Conservation (phyloP, 1,284 basidiomycete species). For the Golubevia sp. region DNA sequence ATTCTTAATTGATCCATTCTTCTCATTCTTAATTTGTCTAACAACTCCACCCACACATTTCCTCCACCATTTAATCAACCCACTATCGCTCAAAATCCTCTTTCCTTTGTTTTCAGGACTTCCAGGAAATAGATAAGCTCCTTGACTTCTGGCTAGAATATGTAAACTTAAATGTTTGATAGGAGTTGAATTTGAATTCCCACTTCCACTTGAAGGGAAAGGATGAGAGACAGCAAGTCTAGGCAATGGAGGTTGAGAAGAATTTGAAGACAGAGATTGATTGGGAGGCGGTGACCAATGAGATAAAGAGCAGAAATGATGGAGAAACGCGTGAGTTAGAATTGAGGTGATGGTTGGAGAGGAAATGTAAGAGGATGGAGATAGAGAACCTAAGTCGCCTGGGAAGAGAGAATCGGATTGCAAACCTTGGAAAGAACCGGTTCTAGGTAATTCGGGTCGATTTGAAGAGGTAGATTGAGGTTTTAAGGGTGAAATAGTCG, state of each 20-base stretch:
- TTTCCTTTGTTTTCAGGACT: conserved; percentile 75
- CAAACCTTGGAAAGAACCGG: too few relatives aligned
- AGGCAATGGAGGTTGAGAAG: too few relatives aligned
- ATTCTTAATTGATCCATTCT: neutral
- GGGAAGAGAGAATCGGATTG: neutral
- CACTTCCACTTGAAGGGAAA: too few relatives aligned
- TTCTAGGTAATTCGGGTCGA: too few relatives aligned
- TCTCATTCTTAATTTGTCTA: neutral
- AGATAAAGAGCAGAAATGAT: conserved; percentile 69
- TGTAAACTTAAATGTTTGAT: conserved; percentile 69
- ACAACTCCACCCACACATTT: neutral
- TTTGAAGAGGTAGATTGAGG: conserved; percentile 43
- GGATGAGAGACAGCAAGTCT: neutral
- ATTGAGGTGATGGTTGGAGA: conserved; percentile 65
- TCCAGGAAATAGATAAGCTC: conserved; percentile 91
- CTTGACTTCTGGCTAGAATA: conserved; percentile 86
- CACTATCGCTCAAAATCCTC: conserved; percentile 75
- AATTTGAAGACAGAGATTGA: neutral
- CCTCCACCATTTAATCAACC: conserved; percentile 92
- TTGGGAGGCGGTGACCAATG: conserved; percentile 70
- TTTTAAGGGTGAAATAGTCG: conserved; percentile 59
- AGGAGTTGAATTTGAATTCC: conserved; percentile 62
- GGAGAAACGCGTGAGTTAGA: conserved; percentile 73
- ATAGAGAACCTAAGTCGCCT: conserved; percentile 54
- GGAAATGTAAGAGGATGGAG: conserved; percentile 16